Percentiles rank a stretch among this genome's conserved stretches.
Evolutionary conservation across 2,329 filamentous ascomycete species (phyloP).

Genomic region (Hymenoscyphus linearis): DNA sequence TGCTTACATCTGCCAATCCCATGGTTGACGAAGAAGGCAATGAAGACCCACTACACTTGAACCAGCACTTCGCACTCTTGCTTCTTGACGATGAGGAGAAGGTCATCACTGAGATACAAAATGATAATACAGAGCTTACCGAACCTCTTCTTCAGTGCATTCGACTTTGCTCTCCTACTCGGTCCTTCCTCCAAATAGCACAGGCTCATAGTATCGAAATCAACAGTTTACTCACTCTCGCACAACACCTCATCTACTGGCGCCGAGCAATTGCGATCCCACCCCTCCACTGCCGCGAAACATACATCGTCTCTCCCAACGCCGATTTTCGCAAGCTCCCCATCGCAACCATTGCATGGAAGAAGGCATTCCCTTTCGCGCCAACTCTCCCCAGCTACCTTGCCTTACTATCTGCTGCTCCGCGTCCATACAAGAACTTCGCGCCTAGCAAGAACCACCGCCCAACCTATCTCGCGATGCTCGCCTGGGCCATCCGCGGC

Average conservation of each 20-base stretch:
- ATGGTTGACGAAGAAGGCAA: slow-evolving; percentile 63
- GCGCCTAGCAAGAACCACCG: slow-evolving; percentile 86
- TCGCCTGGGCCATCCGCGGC: slow-evolving; percentile 88
- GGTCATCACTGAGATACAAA: slow-evolving; percentile 67
- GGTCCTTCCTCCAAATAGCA: slow-evolving; percentile 67
- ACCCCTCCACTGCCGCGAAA: slow-evolving; percentile 82
- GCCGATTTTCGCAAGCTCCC: slow-evolving; percentile 70
- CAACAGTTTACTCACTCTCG: slow-evolving; percentile 77
- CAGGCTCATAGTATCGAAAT: slow-evolving; percentile 68
- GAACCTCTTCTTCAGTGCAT: slow-evolving; percentile 77
- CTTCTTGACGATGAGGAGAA: slow-evolving; percentile 78
- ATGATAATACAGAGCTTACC: slow-evolving; percentile 70
- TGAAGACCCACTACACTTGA: slow-evolving; percentile 63
- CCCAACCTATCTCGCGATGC: slow-evolving; percentile 79
- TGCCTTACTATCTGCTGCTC: slow-evolving; percentile 72
- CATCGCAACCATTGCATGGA: slow-evolving; percentile 65
- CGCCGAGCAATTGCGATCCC: slow-evolving; percentile 86
- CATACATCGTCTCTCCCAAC: slow-evolving; percentile 88
- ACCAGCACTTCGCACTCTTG: slow-evolving; percentile 81
- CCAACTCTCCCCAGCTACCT: slow-evolving; percentile 83
- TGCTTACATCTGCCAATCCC: slow-evolving; percentile 82
- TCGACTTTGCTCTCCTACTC: slow-evolving; percentile 63
- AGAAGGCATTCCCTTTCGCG: slow-evolving; percentile 73
- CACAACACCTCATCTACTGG: slow-evolving; percentile 94
- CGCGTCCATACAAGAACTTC: slow-evolving; percentile 75